Conservation (phyloP, 257 asterid species). For the Jacaranda copaia region DNA sequence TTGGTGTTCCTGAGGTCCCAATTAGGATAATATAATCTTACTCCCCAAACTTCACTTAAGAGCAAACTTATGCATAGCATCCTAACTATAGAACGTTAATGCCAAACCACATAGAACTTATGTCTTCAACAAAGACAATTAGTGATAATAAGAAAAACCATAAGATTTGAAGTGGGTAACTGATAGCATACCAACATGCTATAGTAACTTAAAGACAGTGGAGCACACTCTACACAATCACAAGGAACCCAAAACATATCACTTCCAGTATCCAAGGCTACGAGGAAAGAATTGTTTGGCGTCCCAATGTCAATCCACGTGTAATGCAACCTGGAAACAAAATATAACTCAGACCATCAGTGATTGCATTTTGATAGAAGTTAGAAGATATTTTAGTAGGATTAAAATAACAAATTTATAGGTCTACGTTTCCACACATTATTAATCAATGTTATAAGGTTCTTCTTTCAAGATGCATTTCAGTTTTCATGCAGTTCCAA, state of each 20-base stretch:
- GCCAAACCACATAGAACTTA: conserved; percentile 9
- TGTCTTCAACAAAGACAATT: conserved; percentile 29
- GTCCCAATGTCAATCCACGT: conserved; percentile 84
- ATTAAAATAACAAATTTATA: too few species aligned
- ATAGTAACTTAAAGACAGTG: conserved; percentile 71
- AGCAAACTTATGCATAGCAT: conserved; percentile 9
- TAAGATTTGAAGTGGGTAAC: conserved; percentile 26
- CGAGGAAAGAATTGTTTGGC: conserved; percentile 79
- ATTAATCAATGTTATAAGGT: too few species aligned
- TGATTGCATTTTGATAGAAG: not conserved
- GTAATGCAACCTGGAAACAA: conserved; percentile 77
- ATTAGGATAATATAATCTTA: not conserved
- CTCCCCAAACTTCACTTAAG: not conserved
- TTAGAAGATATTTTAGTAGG: too few species aligned
- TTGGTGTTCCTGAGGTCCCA: too few species aligned
- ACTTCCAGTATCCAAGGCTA: conserved; percentile 90
- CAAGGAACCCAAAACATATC: conserved; percentile 91
- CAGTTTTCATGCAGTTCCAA: too few species aligned
- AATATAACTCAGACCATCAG: conserved; percentile 27
- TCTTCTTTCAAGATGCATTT: too few species aligned
- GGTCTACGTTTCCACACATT: too few species aligned
- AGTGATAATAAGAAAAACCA: conserved; percentile 18
- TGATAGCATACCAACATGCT: conserved; percentile 65
- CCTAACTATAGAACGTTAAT: not conserved
- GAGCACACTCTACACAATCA: conserved; percentile 77